Conservation (phyloP, 192 early-diverging fungal genomes). For the Pilobolus umbonatus region DNA sequence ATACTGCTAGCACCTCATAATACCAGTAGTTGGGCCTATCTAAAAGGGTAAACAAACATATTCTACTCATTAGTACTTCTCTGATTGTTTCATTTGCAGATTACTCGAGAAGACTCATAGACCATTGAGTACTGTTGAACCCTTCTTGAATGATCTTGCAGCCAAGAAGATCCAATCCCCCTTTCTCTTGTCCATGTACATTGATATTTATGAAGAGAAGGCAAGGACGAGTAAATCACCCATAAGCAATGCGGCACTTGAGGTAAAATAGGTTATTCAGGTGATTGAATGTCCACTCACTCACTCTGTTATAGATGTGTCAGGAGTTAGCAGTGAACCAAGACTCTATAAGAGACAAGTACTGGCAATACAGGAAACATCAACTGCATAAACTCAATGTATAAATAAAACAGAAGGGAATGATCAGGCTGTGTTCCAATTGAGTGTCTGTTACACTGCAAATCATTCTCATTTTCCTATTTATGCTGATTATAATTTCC, state of each 20-base stretch:
- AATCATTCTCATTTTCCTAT: too few relatives aligned
- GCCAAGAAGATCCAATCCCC: conserved; percentile 34
- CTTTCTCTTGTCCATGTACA: conserved; percentile 34
- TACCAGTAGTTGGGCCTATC: conserved; percentile 89
- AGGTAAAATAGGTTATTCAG: too few relatives aligned
- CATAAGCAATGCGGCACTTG: conserved; percentile 34
- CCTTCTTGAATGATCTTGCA: conserved; percentile 37
- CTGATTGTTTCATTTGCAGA: conserved; percentile 13
- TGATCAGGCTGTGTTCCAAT: too few relatives aligned
- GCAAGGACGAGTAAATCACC: conserved; percentile 31
- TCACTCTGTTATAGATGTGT: conserved; percentile 55
- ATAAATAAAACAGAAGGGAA: conserved; percentile 5
- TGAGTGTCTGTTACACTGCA: too few relatives aligned
- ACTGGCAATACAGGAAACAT: conserved; percentile 58
- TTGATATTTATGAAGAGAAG: conserved; percentile 45
- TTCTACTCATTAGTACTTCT: not conserved
- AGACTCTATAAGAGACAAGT: conserved; percentile 60
- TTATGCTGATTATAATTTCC: too few relatives aligned
- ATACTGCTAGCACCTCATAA: conserved; percentile 85
- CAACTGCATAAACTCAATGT: conserved; percentile 8
- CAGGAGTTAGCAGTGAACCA: conserved; percentile 45
- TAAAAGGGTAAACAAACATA: conserved; percentile 59
- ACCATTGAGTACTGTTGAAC: conserved; percentile 34
- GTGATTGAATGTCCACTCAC: too few relatives aligned
- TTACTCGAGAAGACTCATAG: conserved; percentile 32